phyloP scores from a whole-genome alignment of 2,329 filamentous ascomycete genomes.

The Penicillium polonicum region DNA sequence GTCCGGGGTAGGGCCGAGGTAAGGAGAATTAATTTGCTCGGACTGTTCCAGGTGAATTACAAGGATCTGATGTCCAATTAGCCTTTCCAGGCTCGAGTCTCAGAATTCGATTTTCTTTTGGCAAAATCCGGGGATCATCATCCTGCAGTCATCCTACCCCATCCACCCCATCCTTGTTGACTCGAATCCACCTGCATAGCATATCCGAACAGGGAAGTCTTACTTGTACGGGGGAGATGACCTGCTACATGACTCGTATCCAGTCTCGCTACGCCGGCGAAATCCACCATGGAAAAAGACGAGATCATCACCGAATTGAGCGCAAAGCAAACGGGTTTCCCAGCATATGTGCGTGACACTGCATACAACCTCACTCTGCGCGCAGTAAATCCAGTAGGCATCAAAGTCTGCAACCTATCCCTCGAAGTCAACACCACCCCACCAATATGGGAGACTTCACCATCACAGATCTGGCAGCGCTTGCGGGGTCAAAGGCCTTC shows the following conservation, averaged over 20 bases:
- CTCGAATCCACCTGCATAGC: not conserved
- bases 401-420: conserved; percentile 36
- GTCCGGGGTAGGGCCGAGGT: not conserved
- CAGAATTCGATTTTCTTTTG: not conserved
- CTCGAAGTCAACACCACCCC: conserved; percentile 35
- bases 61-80: not conserved
- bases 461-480: conserved; percentile 32
- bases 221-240: not conserved
- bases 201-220: not conserved
- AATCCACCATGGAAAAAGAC: conserved; percentile 20
- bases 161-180: not conserved
- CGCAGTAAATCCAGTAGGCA: conserved; percentile 41
- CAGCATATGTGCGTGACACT: conserved; percentile 13
- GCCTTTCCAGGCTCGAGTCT: not conserved
- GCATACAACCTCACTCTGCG: conserved; percentile 40
- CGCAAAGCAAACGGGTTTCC: conserved; percentile 7
- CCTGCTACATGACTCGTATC: not conserved
- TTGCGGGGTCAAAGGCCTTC: conserved; percentile 29
- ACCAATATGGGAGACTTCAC: conserved; percentile 35
- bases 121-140: not conserved
- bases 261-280: not conserved
- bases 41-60: not conserved
- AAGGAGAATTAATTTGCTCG: not conserved
- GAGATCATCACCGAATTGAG: conserved; percentile 16
- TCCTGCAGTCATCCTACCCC: not conserved